Conservation (phyloP, 768 basidiomycete genomes). For the Lentinula sp. region DNA sequence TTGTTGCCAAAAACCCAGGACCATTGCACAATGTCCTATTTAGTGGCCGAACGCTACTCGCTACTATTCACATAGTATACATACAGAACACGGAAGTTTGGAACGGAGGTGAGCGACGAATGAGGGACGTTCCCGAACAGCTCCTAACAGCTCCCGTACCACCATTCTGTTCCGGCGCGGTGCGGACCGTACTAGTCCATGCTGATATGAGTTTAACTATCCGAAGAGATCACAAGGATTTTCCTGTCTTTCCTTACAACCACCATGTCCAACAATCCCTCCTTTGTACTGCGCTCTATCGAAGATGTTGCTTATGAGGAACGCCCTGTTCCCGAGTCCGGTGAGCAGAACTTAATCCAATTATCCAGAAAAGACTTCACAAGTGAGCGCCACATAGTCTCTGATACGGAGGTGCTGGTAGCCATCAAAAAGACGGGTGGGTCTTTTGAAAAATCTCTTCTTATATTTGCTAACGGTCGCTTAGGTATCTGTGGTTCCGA, state of each 20-base stretch:
- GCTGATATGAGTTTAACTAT: background rate
- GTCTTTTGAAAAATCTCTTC: conserved; percentile 10
- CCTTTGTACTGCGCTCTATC: conserved; percentile 70
- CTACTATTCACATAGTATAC: too few species aligned
- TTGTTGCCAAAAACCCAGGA: too few species aligned
- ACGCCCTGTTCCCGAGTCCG: conserved; percentile 59
- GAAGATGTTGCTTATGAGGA: conserved; percentile 68
- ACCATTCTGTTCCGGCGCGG: background rate
- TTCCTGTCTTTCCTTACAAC: conserved; percentile 10
- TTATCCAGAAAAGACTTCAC: background rate
- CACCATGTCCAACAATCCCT: conserved; percentile 68
- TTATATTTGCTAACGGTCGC: conserved; percentile 3
- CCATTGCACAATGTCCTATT: too few species aligned
- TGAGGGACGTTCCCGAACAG: too few species aligned
- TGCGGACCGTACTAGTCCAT: background rate
- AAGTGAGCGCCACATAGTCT: conserved; percentile 32
- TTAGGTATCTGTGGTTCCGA: conserved; percentile 90
- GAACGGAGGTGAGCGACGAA: too few species aligned
- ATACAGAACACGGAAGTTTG: too few species aligned
- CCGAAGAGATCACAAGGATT: background rate
- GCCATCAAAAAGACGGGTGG: conserved; percentile 88
- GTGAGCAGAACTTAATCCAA: conserved; percentile 18
- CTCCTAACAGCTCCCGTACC: too few species aligned
- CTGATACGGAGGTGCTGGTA: conserved; percentile 75
- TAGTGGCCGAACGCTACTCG: too few species aligned